Conservation (phyloP, 257 asterid species). For the Anisodus acutangulus region DNA sequence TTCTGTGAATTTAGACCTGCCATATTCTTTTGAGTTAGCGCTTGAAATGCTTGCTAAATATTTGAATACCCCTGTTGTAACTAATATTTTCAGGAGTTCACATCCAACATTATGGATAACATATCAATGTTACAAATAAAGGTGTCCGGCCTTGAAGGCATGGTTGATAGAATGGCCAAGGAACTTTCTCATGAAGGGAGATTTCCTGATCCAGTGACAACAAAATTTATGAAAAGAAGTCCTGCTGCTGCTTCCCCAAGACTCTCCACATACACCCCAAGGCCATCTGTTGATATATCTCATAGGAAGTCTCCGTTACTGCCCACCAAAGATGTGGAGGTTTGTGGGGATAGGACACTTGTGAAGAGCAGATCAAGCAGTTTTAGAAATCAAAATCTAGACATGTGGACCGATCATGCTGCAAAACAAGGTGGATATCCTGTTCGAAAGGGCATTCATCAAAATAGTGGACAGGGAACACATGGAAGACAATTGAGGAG, state of each 20-base stretch:
- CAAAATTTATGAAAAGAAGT: constrained; percentile 59
- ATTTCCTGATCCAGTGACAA: constrained; percentile 51
- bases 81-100: constrained; percentile 56
- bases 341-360: constrained; percentile 53
- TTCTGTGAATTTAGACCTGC: background rate
- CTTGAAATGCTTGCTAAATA: background rate
- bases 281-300: constrained; percentile 67
- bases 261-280: constrained; percentile 70
- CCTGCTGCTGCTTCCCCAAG: constrained; percentile 72
- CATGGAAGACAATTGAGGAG: constrained; percentile 55
- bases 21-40: background rate
- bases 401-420: constrained; percentile 59
- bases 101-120: constrained; percentile 69
- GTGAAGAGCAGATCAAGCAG: constrained; percentile 58
- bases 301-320: constrained; percentile 53
- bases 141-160: constrained; percentile 80
- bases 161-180: constrained; percentile 73
- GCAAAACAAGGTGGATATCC: constrained; percentile 53
- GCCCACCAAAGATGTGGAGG: constrained; percentile 53
- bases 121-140: constrained; percentile 76
- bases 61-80: constrained; percentile 19
- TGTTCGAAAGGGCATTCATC: constrained; percentile 37
- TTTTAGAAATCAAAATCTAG: constrained; percentile 53
- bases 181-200: constrained; percentile 61
- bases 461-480: constrained; percentile 33